phyloP scores from a whole-genome alignment of 1,139 yeast species.

The Debaryomycetaceae sp. region DNA sequence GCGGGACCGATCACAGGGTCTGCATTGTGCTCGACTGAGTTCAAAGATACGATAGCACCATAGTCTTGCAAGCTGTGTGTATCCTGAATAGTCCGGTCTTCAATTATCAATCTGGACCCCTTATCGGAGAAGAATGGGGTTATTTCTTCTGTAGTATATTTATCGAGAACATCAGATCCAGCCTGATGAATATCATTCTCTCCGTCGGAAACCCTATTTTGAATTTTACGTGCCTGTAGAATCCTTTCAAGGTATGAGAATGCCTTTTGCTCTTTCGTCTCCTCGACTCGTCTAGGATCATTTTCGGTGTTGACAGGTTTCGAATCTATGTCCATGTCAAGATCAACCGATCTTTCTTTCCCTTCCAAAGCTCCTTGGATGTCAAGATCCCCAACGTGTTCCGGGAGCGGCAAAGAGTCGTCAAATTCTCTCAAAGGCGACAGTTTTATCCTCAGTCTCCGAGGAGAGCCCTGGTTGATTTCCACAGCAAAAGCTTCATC shows the following conservation, averaged over 20 bases:
- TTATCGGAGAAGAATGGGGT: neutral
- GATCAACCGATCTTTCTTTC: neutral
- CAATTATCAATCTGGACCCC: neutral
- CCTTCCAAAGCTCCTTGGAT: neutral
- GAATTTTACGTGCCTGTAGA: constrained; percentile 12
- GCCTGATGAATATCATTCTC: neutral
- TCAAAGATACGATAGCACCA: neutral
- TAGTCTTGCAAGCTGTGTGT: neutral
- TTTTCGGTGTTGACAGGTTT: neutral
- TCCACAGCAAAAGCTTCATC: neutral
- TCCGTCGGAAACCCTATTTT: neutral
- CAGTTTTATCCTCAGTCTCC: neutral
- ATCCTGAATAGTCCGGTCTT: neutral
- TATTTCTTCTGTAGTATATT: neutral
- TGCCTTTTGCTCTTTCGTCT: constrained; percentile 6
- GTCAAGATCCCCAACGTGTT: constrained; percentile 9
- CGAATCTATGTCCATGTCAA: neutral
- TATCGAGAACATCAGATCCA: neutral
- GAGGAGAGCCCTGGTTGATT: neutral
- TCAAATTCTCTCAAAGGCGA: constrained; percentile 13
- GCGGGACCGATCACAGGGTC: neutral
- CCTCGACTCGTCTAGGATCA: neutral
- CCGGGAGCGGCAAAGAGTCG: constrained; percentile 25
- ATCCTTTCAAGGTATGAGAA: constrained; percentile 32
- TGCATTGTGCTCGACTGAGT: neutral